Evolutionary conservation across 1,139 yeast species (phyloP), one percentile per base, ranked within the genome.

Genomic region (Scheffersomyces illinoinensis): DNA sequence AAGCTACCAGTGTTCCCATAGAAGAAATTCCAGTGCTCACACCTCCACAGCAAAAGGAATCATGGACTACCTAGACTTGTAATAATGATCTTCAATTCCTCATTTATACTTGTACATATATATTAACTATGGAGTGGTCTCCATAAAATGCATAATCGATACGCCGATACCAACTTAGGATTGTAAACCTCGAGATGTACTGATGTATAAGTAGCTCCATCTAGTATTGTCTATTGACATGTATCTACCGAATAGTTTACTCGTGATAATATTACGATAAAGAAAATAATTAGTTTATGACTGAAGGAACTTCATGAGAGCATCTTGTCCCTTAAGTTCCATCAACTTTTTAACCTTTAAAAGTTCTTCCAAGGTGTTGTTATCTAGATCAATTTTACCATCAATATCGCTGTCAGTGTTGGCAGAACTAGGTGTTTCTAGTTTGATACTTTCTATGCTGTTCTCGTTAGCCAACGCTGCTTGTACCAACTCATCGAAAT

Each of bases 291-390:
- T 20, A 20, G 14, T 46, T 46, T 54, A 55, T 14, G 61, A 60
- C 52, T 67, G 77, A 61, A 91, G 77, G 70, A 90, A 91, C 53
- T 83, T 72, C 64, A 91, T 58, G 56, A 93, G 71, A 53, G 85
- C 84, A 4, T 88, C 90, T 64, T 83, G 84, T 0, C 97, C 97
- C 71, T 90, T 93, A 52, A 82, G 61, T 60, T 85, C 81, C 71
- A 93, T 82, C 58, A 93, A 75, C 63, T 78, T 77, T 68, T 87
- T 88, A 57, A 93, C 82, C 20, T 84, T 77, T 49, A 79, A 64
- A 47, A 91, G 74, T 58, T 89, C 90, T 3, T 74, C 70, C 1
- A 84, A 58, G 66, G 89, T 71, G 14, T 24, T 49, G 8, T 52
- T 61, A 2, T 65, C 59, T 24, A 66, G 70, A 12, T 61, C 66